Percentiles rank a stretch among this genome's conserved stretches.
Conservation (phyloP, 495 filamentous ascomycete species). For the Hypoxylon rickii region DNA sequence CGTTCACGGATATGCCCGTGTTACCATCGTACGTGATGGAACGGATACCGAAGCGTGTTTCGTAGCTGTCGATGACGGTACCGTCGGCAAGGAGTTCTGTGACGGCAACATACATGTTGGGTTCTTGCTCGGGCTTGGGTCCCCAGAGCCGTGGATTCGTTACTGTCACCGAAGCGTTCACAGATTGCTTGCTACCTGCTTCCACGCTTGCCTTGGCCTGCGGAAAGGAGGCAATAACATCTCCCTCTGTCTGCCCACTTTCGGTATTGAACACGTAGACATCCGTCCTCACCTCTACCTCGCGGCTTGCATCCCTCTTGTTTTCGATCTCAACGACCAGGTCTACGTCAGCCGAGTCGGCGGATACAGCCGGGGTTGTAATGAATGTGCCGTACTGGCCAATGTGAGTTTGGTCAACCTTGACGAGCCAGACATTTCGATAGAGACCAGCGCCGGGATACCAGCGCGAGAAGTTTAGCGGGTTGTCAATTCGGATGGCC, state of each 20-base stretch:
- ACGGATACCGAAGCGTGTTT: constrained; percentile 55
- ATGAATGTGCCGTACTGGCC: constrained; percentile 51
- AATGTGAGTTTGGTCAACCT: constrained; percentile 47
- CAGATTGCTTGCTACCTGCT: constrained; percentile 34
- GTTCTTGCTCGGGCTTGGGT: constrained; percentile 48
- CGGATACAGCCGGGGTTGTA: constrained; percentile 45
- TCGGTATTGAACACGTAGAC: constrained; percentile 31
- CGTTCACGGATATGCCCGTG: constrained; percentile 50
- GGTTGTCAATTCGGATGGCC: constrained; percentile 55
- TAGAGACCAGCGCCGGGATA: constrained; percentile 58
- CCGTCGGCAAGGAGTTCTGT: constrained; percentile 38
- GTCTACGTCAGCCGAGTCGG: constrained; percentile 44
- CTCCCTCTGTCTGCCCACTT: constrained; percentile 19
- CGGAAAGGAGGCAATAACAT: constrained; percentile 36
- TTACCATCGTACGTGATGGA: constrained; percentile 43
- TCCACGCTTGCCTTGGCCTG: constrained; percentile 28
- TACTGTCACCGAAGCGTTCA: constrained; percentile 43
- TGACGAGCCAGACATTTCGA: constrained; percentile 56
- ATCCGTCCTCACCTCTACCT: constrained; percentile 38
- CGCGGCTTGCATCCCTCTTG: constrained; percentile 24
- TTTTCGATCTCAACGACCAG: constrained; percentile 49
- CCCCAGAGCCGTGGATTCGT: constrained; percentile 52
- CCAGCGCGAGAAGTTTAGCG: constrained; percentile 50
- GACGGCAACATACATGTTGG: constrained; percentile 53
- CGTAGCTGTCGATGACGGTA: constrained; percentile 48